Evolutionary conservation across 1,139 yeast species (phyloP).

Genomic region (Hanseniaspora sp.): DNA sequence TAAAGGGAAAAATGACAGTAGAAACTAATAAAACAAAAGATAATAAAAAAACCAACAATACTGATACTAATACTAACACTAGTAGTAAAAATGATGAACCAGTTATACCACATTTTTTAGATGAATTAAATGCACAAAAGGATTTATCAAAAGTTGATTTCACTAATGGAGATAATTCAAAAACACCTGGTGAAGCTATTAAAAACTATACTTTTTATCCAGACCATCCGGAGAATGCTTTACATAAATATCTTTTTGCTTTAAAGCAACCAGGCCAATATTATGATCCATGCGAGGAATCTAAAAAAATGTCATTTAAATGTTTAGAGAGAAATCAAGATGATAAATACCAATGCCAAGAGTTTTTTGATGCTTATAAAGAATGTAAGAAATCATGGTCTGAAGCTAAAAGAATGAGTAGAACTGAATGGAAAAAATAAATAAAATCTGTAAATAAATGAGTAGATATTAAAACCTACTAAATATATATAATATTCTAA

Average conservation of each 20-base stretch:
- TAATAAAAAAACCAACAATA: neutral
- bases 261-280: conserved; percentile 67
- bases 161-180: conserved; percentile 23
- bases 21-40: neutral
- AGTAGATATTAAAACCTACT: too few species aligned
- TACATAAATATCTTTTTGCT: conserved; percentile 30
- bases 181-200: conserved; percentile 24
- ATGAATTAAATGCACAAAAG: conserved; percentile 4
- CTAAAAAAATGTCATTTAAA: conserved; percentile 72
- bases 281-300: conserved; percentile 88
- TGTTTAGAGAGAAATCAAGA: conserved; percentile 70
- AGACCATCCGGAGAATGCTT: conserved; percentile 43
- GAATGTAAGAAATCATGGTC: conserved; percentile 83
- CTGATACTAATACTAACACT: neutral
- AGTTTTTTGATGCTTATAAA: conserved; percentile 81
- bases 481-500: too few species aligned
- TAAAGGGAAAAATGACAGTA: neutral
- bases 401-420: conserved; percentile 32
- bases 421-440: conserved; percentile 17
- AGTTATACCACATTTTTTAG: conserved; percentile 9
- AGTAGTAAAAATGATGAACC: neutral
- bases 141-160: conserved; percentile 7
- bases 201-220: conserved; percentile 54
- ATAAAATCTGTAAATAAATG: neutral
- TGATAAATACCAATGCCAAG: conserved; percentile 65